Percentiles rank a stretch among this genome's conserved stretches.
Evolutionary conservation across 306 rosid species (phyloP).

Genomic region (Cucurbita pepo): DNA sequence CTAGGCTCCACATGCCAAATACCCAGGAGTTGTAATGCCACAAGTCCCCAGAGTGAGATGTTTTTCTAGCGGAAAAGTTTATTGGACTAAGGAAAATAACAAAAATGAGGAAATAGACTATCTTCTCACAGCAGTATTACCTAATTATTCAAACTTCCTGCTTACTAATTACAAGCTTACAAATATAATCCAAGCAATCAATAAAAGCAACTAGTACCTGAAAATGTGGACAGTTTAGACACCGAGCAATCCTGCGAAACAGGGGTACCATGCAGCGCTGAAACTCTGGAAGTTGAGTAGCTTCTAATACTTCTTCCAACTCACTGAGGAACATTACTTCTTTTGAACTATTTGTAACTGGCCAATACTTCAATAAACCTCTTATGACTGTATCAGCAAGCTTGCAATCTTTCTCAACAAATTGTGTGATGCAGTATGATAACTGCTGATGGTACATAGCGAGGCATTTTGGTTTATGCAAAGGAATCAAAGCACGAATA

Average conservation of each 20-base stretch:
- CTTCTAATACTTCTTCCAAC: constrained; percentile 70
- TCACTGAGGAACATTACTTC: constrained; percentile 77
- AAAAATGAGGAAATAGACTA: not conserved
- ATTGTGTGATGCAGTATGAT: constrained; percentile 58
- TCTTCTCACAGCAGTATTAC: not conserved
- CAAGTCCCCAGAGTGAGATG: not conserved
- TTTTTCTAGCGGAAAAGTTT: not conserved
- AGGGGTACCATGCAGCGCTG: constrained; percentile 75
- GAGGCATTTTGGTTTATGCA: constrained; percentile 71
- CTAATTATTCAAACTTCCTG: not conserved
- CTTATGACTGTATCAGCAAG: constrained; percentile 74
- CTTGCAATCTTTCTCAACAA: constrained; percentile 81
- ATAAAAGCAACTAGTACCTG: constrained; percentile 27
- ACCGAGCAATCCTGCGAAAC: constrained; percentile 43
- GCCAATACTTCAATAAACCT: constrained; percentile 85
- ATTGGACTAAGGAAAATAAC: not conserved
- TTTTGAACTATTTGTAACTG: constrained; percentile 67
- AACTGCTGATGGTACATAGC: constrained; percentile 66
- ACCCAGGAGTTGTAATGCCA: not conserved
- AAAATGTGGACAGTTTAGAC: constrained; percentile 67
- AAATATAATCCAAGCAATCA: not conserved
- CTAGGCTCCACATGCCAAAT: not conserved
- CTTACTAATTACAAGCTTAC: not conserved
- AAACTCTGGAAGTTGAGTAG: constrained; percentile 69
- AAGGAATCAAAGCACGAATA: constrained; percentile 48